A percentile compares a stretch with the other conserved stretches of the same genome.
Conservation (phyloP, 1,139 yeast species). For the Eremothecium sinecaudum region DNA sequence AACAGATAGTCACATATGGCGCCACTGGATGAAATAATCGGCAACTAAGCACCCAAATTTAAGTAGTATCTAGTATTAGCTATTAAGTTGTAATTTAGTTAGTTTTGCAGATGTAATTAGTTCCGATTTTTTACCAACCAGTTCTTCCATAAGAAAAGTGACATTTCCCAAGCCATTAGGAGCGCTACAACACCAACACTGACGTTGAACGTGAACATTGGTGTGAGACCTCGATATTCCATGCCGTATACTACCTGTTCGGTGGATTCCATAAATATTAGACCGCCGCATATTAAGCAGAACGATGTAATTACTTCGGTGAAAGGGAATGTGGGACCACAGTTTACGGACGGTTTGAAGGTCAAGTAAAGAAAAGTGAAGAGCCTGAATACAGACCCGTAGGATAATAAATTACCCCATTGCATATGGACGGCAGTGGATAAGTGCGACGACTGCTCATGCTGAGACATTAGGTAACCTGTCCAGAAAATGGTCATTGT, state of each 20-base stretch:
- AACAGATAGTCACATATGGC: too few relatives aligned
- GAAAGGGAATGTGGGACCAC: conserved; percentile 59
- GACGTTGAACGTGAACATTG: conserved; percentile 85
- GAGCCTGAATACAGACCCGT: conserved; percentile 69
- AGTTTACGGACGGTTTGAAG: conserved; percentile 39
- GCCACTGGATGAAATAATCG: too few relatives aligned
- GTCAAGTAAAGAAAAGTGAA: conserved; percentile 54
- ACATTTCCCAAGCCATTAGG: conserved; percentile 87
- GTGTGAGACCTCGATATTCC: conserved; percentile 76
- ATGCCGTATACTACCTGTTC: conserved; percentile 74
- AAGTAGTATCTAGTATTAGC: too few relatives aligned
- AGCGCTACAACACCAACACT: conserved; percentile 70
- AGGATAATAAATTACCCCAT: conserved; percentile 80
- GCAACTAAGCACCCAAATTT: too few relatives aligned
- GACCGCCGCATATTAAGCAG: conserved; percentile 76
- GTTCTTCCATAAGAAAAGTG: conserved; percentile 54
- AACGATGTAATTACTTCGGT: conserved; percentile 76
- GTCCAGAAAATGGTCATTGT: conserved; percentile 91
- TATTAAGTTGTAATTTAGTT: too few relatives aligned
- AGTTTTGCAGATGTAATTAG: too few relatives aligned
- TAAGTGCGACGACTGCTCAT: conserved; percentile 68
- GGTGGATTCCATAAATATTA: conserved; percentile 85
- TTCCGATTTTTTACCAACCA: conserved; percentile 37
- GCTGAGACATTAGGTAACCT: conserved; percentile 92
- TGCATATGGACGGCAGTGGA: conserved; percentile 77